phyloP scores from a whole-genome alignment of 441 rosid species.

The Gossypium aridum region DNA sequence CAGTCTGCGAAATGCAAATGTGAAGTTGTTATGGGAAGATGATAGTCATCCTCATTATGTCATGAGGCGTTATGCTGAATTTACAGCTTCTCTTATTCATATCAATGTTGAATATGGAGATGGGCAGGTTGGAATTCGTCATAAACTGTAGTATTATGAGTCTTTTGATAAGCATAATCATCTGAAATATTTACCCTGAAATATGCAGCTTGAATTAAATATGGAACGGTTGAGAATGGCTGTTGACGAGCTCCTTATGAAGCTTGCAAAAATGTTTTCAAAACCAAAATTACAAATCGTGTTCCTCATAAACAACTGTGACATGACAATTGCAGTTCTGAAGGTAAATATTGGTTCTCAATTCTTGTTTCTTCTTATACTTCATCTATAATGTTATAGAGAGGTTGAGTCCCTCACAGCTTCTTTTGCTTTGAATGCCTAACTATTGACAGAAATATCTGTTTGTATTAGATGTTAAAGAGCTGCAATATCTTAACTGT shows the following conservation, averaged over 20 bases:
- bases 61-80: constrained; percentile 99
- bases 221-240: constrained; percentile 97
- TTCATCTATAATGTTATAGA: neutral
- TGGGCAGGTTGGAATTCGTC: constrained; percentile 65
- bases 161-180: neutral
- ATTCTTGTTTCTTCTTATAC: neutral
- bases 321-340: constrained; percentile 87
- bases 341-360: constrained; percentile 38
- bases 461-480: neutral
- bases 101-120: constrained; percentile 94
- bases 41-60: constrained; percentile 99
- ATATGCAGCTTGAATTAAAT: constrained; percentile 89
- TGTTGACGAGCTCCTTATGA: constrained; percentile 78
- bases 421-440: constrained; percentile 3
- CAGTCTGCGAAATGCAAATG: constrained; percentile 88
- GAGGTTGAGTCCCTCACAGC: neutral
- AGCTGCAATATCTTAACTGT: neutral
- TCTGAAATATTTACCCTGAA: constrained; percentile 2
- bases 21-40: constrained; percentile 94
- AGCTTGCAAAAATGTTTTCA: constrained; percentile 76
- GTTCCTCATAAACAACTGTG: constrained; percentile 94
- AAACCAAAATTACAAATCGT: constrained; percentile 74
- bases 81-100: constrained; percentile 94
- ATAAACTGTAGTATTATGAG: neutral
- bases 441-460: neutral